phyloP scores from a whole-genome alignment of 148 eudicot species.

The Vaccinium vitisidaea region DNA sequence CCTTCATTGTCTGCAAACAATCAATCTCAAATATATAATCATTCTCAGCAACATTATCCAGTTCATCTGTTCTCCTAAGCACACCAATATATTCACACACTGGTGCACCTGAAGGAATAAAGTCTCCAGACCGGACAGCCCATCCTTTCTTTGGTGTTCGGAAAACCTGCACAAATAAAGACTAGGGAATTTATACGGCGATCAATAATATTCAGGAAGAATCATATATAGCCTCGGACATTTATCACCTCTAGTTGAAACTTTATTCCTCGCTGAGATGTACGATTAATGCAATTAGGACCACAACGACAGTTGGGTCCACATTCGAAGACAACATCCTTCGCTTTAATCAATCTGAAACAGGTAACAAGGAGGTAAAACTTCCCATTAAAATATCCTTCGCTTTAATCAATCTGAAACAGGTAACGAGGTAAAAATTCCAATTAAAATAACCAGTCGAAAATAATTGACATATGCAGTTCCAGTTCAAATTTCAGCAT shows the following conservation, averaged over 20 bases:
- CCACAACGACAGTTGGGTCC: constrained; percentile 52
- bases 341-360: constrained; percentile 32
- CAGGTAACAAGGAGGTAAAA: background rate
- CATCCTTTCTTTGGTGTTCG: constrained; percentile 53
- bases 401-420: constrained; percentile 29
- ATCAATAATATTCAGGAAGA: background rate
- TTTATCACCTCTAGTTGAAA: constrained; percentile 44
- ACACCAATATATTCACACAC: constrained; percentile 51
- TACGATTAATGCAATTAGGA: constrained; percentile 39
- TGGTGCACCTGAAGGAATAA: constrained; percentile 51
- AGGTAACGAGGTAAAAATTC: background rate
- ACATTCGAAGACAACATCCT: constrained; percentile 50
- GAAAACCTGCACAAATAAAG: constrained; percentile 13
- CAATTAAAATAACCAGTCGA: background rate
- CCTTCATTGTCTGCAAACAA: constrained; percentile 64
- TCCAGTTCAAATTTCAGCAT: background rate
- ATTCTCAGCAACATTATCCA: constrained; percentile 39
- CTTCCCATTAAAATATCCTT: constrained; percentile 18
- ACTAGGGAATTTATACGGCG: background rate
- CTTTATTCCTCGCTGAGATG: constrained; percentile 41
- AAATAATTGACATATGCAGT: background rate
- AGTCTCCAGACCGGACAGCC: constrained; percentile 57
- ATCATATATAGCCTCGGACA: background rate
- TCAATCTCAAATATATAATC: constrained; percentile 54
- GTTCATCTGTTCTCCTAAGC: constrained; percentile 48